phyloP scores from a whole-genome alignment of 1,139 yeast genomes.

The Trichomonascaceae sp. region DNA sequence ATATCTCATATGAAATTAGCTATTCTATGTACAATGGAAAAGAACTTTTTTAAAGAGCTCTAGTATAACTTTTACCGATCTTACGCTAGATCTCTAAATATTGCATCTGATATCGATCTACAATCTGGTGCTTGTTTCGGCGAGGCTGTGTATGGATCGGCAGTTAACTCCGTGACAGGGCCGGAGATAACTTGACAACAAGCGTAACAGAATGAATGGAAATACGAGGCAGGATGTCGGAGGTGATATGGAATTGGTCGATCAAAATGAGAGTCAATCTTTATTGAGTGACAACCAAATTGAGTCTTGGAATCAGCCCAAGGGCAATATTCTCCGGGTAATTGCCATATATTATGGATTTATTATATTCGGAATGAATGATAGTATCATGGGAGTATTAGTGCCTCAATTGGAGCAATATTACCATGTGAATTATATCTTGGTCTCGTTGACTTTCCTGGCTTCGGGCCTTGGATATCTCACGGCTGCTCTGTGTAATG shows the following conservation, averaged over 20 bases:
- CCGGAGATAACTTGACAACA: not conserved
- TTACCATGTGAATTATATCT: slow-evolving; percentile 23
- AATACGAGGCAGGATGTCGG: not conserved
- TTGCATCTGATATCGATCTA: not conserved
- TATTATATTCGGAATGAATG: slow-evolving; percentile 29
- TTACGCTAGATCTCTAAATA: not conserved
- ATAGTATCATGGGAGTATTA: slow-evolving; percentile 26
- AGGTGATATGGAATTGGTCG: not conserved
- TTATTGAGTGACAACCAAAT: not conserved
- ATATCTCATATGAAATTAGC: not conserved
- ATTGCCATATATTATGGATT: slow-evolving; percentile 24
- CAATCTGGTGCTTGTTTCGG: not conserved
- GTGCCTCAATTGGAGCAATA: slow-evolving; percentile 26
- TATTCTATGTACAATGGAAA: not conserved
- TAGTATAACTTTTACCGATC: not conserved
- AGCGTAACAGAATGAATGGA: not conserved
- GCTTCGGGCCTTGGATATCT: slow-evolving; percentile 35
- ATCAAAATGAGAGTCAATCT: not conserved
- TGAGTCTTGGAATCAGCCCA: slow-evolving; percentile 22
- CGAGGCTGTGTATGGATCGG: not conserved
- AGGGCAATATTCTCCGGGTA: slow-evolving; percentile 18
- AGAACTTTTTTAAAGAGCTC: not conserved
- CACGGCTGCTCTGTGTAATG: slow-evolving; percentile 33
- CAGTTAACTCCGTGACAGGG: not conserved
- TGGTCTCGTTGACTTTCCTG: slow-evolving; percentile 27